Evolutionary conservation across 495 filamentous ascomycete species (phyloP).

Genomic region (Daldinia caldariorum): DNA sequence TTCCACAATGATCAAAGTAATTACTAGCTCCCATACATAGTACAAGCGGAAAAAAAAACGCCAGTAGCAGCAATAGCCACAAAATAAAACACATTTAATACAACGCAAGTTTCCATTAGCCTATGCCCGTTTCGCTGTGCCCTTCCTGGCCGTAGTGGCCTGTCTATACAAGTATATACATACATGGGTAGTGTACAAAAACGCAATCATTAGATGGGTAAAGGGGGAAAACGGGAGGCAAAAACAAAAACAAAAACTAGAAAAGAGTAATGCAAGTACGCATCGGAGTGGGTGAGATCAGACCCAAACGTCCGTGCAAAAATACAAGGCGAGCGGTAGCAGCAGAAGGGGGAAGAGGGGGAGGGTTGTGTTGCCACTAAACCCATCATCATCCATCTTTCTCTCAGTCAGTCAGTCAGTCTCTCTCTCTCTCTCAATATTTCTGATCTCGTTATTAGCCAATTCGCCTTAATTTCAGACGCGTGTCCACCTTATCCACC

Average conservation of each 20-base stretch:
- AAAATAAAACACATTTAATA: conserved; percentile 1
- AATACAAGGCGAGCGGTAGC: conserved; percentile 6
- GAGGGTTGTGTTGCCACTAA: neutral
- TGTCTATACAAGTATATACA: conserved; percentile 19
- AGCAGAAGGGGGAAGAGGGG: neutral
- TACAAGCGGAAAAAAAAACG: neutral
- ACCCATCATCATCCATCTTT: neutral
- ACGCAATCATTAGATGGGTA: conserved; percentile 3
- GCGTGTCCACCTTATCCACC: conserved; percentile 28
- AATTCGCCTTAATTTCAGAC: conserved; percentile 8
- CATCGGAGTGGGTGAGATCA: conserved; percentile 22
- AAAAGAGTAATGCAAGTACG: conserved; percentile 20
- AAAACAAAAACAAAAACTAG: neutral
- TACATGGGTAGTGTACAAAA: conserved; percentile 31
- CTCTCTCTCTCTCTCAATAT: conserved; percentile 1
- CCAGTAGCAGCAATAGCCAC: neutral
- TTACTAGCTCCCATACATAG: neutral
- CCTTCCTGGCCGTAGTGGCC: neutral
- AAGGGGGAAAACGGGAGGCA: neutral
- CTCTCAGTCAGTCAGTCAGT: neutral
- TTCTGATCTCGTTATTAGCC: conserved; percentile 36
- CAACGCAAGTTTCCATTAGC: conserved; percentile 15
- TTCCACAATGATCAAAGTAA: neutral
- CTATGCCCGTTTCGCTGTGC: conserved; percentile 24
- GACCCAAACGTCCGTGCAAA: conserved; percentile 15